These are phyloP conservation scores for Leptographium lundbergii DNA, from an alignment of 2,329 filamentous ascomycete species.

Conservation along the genomic window DNA sequence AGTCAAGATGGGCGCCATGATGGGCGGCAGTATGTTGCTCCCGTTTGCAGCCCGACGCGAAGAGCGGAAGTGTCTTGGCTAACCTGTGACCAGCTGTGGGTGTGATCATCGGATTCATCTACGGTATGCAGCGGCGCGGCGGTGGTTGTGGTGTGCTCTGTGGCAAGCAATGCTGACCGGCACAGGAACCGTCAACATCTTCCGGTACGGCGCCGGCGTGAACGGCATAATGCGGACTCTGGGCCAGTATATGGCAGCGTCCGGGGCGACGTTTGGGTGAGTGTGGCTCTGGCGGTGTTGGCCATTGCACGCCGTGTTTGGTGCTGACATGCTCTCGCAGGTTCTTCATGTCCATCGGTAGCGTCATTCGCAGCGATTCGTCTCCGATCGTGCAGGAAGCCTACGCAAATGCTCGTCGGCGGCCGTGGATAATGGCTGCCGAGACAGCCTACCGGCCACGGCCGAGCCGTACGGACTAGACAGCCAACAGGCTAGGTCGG, in stretches of 20 bases:
- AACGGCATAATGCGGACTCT: conserved; percentile 90
- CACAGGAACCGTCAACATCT: conserved; percentile 80
- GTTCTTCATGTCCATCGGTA: conserved; percentile 99
- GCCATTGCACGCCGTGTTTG: not conserved
- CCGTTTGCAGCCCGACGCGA: not conserved
- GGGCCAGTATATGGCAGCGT: conserved; percentile 93
- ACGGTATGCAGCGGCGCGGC: conserved; percentile 41
- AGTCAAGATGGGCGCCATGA: conserved; percentile 98
- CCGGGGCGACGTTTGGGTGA: conserved; percentile 91
- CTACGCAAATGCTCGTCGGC: conserved; percentile 61
- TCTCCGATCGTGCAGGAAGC: conserved; percentile 63
- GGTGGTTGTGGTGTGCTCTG: too few species aligned
- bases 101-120: conserved; percentile 94
- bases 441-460: conserved; percentile 26
- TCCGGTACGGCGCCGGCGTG: conserved; percentile 83
- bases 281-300: conserved; percentile 18
- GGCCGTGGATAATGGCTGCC: conserved; percentile 53
- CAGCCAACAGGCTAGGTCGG: not conserved
- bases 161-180: conserved; percentile 3
- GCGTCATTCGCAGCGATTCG: conserved; percentile 78
- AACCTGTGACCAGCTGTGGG: conserved; percentile 60
- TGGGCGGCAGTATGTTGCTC: conserved; percentile 77
- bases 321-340: conserved; percentile 22
- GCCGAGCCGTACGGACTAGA: conserved; percentile 12
- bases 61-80: conserved; percentile 13